Evolutionary conservation across 345 rosid genomes (phyloP), one percentile per base, ranked within the genome.

Genomic region (Clarkia xantiana): DNA sequence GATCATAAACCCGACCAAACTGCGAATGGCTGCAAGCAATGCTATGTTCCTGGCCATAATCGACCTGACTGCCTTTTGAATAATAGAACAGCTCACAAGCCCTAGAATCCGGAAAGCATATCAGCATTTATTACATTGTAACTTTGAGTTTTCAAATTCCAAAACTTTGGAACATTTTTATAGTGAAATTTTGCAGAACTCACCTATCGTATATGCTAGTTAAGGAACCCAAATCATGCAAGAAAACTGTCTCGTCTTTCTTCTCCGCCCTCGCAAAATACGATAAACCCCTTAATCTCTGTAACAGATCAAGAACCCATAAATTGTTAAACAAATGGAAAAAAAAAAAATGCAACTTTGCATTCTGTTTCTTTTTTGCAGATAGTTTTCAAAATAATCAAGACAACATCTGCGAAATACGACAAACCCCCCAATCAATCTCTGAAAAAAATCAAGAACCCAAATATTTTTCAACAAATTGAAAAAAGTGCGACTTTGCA

Each of bases 261-360:
- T 87, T 84, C 75, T 93, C 99, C 10, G 97, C 99, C 20, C 96
- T 96, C 7, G 84, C 95, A 67, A 93, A 93, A 61, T 87, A 93
- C n/a, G 99, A 87, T 20, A 82, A 71, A 7, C 88, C 94, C 41
- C 97, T 95, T 59, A 93, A 60, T 60, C 71, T 78, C 99, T 93
- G 53, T 47, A 58, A 59, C 44, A 10, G 4, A 47, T 10, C 2
- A 22, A 29, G 36, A 29, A 29, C 4, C 7, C 36, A 29, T 7
- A 29, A 29, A 29, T 29, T 29, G 36, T 29, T 29, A 7, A 29
- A 29, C 36, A 29, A 29, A 29, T 29, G 5, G 36, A 22, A 22
- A 22, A n/a, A n/a, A n/a, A n/a, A n/a, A 22, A n/a, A n/a, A n/a
- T n/a, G n/a, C n/a, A n/a, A 22, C 25, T 22, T 22, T 22, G 25